Percentiles rank a stretch among this genome's conserved stretches.
Conservation (phyloP, 2,329 filamentous ascomycete species). For the Diplocarpon mali region DNA sequence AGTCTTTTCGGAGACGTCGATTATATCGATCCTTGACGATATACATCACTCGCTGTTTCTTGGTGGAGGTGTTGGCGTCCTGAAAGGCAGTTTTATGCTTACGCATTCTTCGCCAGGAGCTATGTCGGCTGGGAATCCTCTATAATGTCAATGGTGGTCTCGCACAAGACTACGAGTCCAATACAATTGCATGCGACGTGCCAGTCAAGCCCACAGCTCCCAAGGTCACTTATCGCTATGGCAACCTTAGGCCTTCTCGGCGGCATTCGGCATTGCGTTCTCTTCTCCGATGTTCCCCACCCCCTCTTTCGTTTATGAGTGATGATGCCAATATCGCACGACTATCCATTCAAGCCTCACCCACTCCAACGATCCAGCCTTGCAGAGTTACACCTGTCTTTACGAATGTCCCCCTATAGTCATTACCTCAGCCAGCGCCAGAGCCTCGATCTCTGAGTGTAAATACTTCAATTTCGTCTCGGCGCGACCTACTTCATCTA, state of each 20-base stretch:
- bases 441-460: constrained; percentile 3
- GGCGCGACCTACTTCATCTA: neutral
- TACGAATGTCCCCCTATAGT: constrained; percentile 17
- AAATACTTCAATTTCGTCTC: constrained; percentile 4
- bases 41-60: constrained; percentile 8
- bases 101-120: constrained; percentile 22
- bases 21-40: constrained; percentile 25
- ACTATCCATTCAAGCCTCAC: constrained; percentile 5
- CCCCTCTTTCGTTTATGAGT: constrained; percentile 16
- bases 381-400: constrained; percentile 1
- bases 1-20: constrained; percentile 26
- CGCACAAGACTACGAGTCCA: constrained; percentile 6
- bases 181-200: constrained; percentile 11
- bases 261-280: constrained; percentile 12
- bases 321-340: constrained; percentile 16
- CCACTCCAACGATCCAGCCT: constrained; percentile 19
- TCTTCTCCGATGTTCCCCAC: constrained; percentile 6
- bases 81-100: constrained; percentile 20
- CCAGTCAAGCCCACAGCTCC: constrained; percentile 12
- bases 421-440: constrained; percentile 17
- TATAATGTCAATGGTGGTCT: constrained; percentile 15
- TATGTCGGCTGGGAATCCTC: constrained; percentile 15
- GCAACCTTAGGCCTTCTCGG: constrained; percentile 13
- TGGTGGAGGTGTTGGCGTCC: constrained; percentile 2
- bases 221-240: constrained; percentile 14